Percentiles rank a stretch among this genome's conserved stretches.
Conservation (phyloP, 805 yeast genomes). For the Cephaloascus fragrans region DNA sequence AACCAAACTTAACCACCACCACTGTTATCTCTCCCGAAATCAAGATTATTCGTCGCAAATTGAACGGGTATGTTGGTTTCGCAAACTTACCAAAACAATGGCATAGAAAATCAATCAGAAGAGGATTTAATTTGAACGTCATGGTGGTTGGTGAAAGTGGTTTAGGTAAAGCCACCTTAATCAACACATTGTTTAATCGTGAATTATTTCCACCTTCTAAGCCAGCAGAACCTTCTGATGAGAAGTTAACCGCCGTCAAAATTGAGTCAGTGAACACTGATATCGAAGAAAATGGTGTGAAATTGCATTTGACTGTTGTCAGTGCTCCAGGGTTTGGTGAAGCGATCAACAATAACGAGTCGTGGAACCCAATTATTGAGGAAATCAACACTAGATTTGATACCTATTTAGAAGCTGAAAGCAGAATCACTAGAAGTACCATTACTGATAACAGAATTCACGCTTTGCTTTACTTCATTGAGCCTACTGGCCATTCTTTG, state of each 20-base stretch:
- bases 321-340: constrained; percentile 96
- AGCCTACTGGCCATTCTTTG: constrained; percentile 93
- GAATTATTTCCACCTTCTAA: constrained; percentile 36
- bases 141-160: constrained; percentile 91
- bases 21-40: constrained; percentile 21
- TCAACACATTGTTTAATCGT: constrained; percentile 80
- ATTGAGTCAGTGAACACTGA: constrained; percentile 57
- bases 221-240: constrained; percentile 29
- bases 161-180: constrained; percentile 84
- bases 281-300: constrained; percentile 91
- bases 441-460: constrained; percentile 80
- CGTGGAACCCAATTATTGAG: constrained; percentile 87
- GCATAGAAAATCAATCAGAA: constrained; percentile 87
- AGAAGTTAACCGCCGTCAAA: constrained; percentile 35
- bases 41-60: constrained; percentile 69
- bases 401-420: constrained; percentile 81
- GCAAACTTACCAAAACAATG: constrained; percentile 97
- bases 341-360: constrained; percentile 63
- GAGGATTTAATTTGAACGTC: constrained; percentile 83
- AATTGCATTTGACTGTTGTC: constrained; percentile 71
- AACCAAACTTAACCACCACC: neutral
- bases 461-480: constrained; percentile 88
- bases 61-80: constrained; percentile 91
- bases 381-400: constrained; percentile 85
- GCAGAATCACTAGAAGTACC: constrained; percentile 63